Base-by-base conservation (phyloP, 2,329 filamentous ascomycete genomes). In the Cytospora paraplurivora region DNA sequence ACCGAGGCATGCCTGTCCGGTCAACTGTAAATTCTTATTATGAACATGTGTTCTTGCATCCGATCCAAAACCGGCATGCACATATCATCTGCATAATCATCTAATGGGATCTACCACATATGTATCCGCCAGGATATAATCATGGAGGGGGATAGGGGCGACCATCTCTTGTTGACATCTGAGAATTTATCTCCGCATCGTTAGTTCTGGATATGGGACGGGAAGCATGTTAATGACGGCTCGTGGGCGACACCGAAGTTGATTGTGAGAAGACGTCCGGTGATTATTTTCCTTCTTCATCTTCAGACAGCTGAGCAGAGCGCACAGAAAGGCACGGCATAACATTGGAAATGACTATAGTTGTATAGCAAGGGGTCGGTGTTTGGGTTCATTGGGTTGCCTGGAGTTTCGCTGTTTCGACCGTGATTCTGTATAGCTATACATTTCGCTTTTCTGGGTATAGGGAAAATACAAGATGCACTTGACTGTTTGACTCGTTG, bases 1-100 rank as follows among this genome's bases (percentile, higher is more conserved):
- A 93, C 91, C 64, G 91, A 93, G 77, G 90, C 90, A 59, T 82
- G 93, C 67, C 80, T 94, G 59, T 91, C 90, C 55, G 91, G 91
- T 57, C 88, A 92, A 73, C 78, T 93, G 70, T 93, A 84, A 74
- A 73, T 59, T 35, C 57, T n/a, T 35, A 7, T 35, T 47, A 33
- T 53, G 38, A 52, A 56, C 34, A 55, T 56, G n/a, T 13, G 27
- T 27, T 27, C 32, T 44, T 52, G 51, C 50, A 34, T 21, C 13
- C 56, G 64, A 56, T 27, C 13, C 38, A 41, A 37, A 44, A 41
- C 32, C 56, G 34, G 55, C 27, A 34, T 66, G 32, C 32, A 38
- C 34, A 37, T 58, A 63, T 15, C 41, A 33, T 54, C 62, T 56
- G 51, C 54, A 44, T 64, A 66, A 66, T 65, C 33, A 59, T 57